Evolutionary conservation across 2,329 filamentous ascomycete genomes (phyloP).

Genomic region (Trichophyton mentagrophytes): DNA sequence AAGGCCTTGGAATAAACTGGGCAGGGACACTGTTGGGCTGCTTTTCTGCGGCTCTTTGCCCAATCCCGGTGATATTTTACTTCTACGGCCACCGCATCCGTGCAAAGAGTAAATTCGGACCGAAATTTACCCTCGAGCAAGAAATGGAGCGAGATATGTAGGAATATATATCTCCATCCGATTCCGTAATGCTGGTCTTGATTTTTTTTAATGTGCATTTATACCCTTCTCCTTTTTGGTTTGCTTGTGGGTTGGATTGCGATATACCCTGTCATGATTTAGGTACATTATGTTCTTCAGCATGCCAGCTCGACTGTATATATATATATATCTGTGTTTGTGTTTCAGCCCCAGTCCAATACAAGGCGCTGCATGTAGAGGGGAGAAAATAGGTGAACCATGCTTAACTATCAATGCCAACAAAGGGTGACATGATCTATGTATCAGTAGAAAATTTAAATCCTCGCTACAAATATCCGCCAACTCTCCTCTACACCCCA

Average conservation of each 20-base stretch:
- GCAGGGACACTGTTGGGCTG: slow-evolving; percentile 22
- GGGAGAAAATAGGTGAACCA: neutral
- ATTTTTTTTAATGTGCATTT: neutral
- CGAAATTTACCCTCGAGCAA: slow-evolving; percentile 9
- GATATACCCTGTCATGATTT: neutral
- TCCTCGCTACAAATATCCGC: slow-evolving; percentile 14
- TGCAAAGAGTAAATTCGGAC: slow-evolving; percentile 25
- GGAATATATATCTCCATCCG: neutral
- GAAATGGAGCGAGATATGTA: slow-evolving; percentile 2
- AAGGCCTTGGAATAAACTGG: slow-evolving; percentile 22
- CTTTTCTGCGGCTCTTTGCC: slow-evolving; percentile 18
- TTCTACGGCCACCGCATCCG: slow-evolving; percentile 22
- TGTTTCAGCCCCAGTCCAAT: too few relatives aligned
- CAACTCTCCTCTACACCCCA: slow-evolving; percentile 53
- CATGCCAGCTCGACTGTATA: neutral
- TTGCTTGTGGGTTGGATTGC: neutral
- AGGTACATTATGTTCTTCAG: neutral
- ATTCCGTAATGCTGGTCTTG: too few relatives aligned
- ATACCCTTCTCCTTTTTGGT: neutral
- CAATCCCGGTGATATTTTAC: slow-evolving; percentile 22
- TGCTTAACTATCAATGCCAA: neutral
- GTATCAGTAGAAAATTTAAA: neutral
- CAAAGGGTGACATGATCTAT: neutral
- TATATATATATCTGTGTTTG: neutral
- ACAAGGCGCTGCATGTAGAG: neutral